Percentiles rank a stretch among this genome's conserved stretches.
Evolutionary conservation across 1,139 yeast genomes (phyloP).

Genomic region (Blastobotrys persicus): DNA sequence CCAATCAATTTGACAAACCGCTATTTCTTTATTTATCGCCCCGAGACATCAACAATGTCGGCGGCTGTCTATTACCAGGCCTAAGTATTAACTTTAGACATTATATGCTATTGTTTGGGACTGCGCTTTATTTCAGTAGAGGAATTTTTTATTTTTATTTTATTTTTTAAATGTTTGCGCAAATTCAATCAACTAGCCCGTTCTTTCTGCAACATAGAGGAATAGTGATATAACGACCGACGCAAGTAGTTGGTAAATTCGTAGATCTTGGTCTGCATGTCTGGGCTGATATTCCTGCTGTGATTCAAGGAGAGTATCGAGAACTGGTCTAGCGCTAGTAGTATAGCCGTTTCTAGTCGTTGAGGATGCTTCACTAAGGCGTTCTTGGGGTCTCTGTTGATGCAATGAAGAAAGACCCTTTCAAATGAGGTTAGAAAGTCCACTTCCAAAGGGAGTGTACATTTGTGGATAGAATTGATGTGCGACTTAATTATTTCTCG

Average conservation of each 20-base stretch:
- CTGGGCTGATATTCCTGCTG: no score
- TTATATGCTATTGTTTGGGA: no score
- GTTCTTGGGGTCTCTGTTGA: neutral
- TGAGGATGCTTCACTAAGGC: neutral
- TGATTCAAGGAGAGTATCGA: neutral
- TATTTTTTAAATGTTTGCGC: no score
- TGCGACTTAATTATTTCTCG: neutral
- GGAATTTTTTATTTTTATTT: no score
- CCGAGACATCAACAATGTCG: conserved; percentile 10
- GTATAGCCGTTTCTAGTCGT: neutral
- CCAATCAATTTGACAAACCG: neutral
- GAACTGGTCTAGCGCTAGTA: neutral
- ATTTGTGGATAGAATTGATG: neutral
- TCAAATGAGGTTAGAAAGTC: neutral
- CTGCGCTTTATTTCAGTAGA: no score
- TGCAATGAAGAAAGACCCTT: neutral
- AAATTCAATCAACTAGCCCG: no score
- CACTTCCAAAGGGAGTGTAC: neutral
- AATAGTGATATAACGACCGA: no score
- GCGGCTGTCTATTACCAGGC: conserved; percentile 6
- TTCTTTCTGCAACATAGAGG: no score
- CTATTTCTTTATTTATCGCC: conserved; percentile 8
- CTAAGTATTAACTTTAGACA: neutral
- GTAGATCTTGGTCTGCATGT: no score
- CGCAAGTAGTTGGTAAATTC: no score